phyloP scores from a whole-genome alignment of 108 stramenopile genomes.

The Nitzschia putrida region DNA sequence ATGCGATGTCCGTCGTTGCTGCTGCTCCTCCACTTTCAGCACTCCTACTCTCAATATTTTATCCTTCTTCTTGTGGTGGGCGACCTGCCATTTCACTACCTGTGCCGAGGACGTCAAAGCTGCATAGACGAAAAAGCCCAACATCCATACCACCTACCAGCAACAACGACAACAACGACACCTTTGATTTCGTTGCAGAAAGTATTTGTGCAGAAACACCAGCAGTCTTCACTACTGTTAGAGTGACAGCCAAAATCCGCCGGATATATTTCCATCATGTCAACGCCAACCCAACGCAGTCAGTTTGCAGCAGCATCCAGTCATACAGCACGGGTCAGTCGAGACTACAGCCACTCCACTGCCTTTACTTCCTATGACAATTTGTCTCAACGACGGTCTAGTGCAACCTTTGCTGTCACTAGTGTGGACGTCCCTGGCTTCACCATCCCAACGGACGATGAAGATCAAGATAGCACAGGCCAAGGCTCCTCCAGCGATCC shows the following conservation, averaged over 20 bases:
- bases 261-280: background rate
- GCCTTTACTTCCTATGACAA: background rate
- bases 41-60: no score
- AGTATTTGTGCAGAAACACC: no score
- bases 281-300: background rate
- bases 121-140: background rate
- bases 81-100: no score
- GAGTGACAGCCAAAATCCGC: no score
- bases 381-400: background rate
- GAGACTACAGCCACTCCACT: slow-evolving; percentile 1
- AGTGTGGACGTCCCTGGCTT: slow-evolving; percentile 5
- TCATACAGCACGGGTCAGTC: background rate
- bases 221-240: no score
- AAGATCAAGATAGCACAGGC: background rate
- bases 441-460: background rate
- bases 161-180: background rate
- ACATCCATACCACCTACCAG: background rate
- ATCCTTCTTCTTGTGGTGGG: no score
- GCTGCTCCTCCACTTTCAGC: no score
- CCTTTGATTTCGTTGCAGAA: no score
- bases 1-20: no score
- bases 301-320: background rate
- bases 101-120: no score
- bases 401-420: slow-evolving; percentile 6
- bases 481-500: no score